These are phyloP conservation scores for Arabidopsis thaliana DNA, from an alignment of 345 rosid genomes.

Conservation along the genomic window DNA sequence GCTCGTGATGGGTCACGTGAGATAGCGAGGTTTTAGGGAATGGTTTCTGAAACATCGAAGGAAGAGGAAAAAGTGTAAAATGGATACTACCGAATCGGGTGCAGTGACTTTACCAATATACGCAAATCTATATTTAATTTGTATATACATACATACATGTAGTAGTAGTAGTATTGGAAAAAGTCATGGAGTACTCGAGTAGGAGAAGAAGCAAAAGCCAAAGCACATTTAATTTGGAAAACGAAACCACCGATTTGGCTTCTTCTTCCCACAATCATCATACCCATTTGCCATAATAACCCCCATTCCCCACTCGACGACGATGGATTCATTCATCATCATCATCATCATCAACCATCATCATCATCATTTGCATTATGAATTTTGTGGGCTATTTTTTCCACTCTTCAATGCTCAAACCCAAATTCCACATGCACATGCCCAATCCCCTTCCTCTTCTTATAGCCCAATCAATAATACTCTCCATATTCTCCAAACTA, in stretches of 20 bases:
- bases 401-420: conserved; percentile 35
- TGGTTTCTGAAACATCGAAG: conserved; percentile 34
- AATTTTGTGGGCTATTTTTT: conserved; percentile 40
- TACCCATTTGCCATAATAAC: conserved; percentile 48
- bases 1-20: conserved; percentile 44
- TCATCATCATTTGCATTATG: conserved; percentile 36
- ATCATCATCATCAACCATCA: conserved; percentile 34
- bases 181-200: conserved; percentile 46
- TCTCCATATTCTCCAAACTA: conserved; percentile 5
- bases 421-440: conserved; percentile 41
- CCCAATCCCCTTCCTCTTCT: conserved; percentile 29
- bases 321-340: conserved; percentile 36
- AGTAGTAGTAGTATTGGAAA: conserved; percentile 37
- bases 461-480: conserved; percentile 30
- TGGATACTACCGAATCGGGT: conserved; percentile 39
- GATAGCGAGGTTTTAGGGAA: conserved; percentile 20
- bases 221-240: conserved; percentile 48
- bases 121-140: neutral
- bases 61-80: conserved; percentile 41
- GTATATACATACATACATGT: neutral
- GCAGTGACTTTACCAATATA: conserved; percentile 39
- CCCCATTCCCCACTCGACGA: conserved; percentile 44
- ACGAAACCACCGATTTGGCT: conserved; percentile 51
- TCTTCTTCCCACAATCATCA: conserved; percentile 47
- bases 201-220: conserved; percentile 47